A percentile compares a stretch with the other conserved stretches of the same genome.
These are phyloP conservation scores for Fagus sylvatica DNA, from an alignment of 306 rosid genomes.

Conservation along the genomic window DNA sequence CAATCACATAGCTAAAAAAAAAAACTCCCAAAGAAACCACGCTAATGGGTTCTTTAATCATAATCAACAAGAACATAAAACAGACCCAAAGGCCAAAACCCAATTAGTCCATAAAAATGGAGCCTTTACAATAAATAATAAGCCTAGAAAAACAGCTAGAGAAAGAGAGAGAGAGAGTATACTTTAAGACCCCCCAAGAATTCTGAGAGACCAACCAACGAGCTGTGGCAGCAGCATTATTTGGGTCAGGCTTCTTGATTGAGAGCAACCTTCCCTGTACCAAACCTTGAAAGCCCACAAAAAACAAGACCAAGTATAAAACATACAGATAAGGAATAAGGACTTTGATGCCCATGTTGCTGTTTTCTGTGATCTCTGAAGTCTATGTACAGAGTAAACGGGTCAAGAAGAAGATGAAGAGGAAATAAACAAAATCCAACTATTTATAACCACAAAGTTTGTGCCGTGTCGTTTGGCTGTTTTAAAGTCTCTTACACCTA, in stretches of 20 bases:
- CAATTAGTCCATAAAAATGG: neutral
- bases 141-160: neutral
- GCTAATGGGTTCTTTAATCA: neutral
- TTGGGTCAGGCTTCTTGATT: slow-evolving; percentile 63
- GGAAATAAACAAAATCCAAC: neutral
- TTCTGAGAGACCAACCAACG: slow-evolving; percentile 85
- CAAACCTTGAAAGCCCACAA: slow-evolving; percentile 21
- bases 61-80: neutral
- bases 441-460: neutral
- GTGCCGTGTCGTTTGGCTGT: neutral
- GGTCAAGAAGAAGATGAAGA: neutral
- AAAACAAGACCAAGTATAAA: slow-evolving; percentile 17
- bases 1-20: neutral
- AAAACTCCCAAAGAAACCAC: neutral
- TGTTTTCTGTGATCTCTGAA: neutral
- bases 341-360: slow-evolving; percentile 19
- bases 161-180: slow-evolving; percentile 4
- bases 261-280: slow-evolving; percentile 45
- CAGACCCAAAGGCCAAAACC: neutral
- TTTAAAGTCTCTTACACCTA: too few relatives aligned
- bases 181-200: slow-evolving; percentile 87
- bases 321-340: neutral
- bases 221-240: slow-evolving; percentile 70
- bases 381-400: neutral
- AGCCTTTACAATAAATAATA: neutral